Percentiles rank a stretch among this genome's conserved stretches.
These are phyloP conservation scores for Apocynum venetum DNA, from an alignment of 257 asterid species.

Conservation along the genomic window DNA sequence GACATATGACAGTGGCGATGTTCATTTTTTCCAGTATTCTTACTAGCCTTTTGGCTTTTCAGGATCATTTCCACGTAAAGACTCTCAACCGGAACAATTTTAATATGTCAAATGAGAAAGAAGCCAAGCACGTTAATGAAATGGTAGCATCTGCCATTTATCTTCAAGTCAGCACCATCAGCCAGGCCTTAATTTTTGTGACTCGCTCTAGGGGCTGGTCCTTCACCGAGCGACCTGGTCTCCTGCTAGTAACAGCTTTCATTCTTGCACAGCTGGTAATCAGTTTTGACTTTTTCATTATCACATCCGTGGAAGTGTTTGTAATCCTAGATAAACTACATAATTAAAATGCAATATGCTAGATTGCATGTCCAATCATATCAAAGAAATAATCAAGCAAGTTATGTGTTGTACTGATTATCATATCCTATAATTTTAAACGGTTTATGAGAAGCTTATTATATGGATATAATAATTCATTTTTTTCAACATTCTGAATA, in stretches of 20 bases:
- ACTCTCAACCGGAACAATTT: slow-evolving; percentile 31
- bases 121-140: slow-evolving; percentile 35
- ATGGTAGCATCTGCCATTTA: slow-evolving; percentile 53
- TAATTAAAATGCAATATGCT: neutral
- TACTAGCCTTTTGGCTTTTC: neutral
- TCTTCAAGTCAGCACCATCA: slow-evolving; percentile 62
- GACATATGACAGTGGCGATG: neutral
- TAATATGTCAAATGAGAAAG: slow-evolving; percentile 27
- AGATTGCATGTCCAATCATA: neutral
- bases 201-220: slow-evolving; percentile 54
- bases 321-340: neutral
- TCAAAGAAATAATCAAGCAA: neutral
- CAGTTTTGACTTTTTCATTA: neutral
- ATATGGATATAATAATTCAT: neutral
- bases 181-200: slow-evolving; percentile 53
- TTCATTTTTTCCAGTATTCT: neutral
- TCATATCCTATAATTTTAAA: neutral
- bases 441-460: neutral
- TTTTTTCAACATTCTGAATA: neutral
- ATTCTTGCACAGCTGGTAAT: slow-evolving; percentile 47
- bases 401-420: neutral
- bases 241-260: slow-evolving; percentile 40
- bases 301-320: neutral
- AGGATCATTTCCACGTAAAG: slow-evolving; percentile 37
- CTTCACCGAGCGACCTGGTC: slow-evolving; percentile 41